A percentile compares a stretch with the other conserved stretches of the same genome.
Evolutionary conservation across 2,329 filamentous ascomycete genomes (phyloP).

Genomic region (Penicillium sp.): DNA sequence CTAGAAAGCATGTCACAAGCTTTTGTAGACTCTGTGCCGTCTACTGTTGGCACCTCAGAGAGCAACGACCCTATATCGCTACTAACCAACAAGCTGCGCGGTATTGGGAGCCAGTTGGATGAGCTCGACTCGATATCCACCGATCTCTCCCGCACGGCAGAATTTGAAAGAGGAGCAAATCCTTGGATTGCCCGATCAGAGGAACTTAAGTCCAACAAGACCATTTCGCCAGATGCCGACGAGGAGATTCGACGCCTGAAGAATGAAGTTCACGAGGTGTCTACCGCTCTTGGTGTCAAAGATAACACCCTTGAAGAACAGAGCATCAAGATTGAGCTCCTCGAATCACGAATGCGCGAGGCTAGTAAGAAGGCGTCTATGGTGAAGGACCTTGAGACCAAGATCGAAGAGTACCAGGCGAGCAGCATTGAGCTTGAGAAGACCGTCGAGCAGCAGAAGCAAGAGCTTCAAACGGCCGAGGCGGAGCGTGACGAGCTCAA

Average conservation of each 20-base stretch:
- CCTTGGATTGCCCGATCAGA: conserved; percentile 83
- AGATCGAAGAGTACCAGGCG: conserved; percentile 40
- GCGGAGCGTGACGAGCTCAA: conserved; percentile 43
- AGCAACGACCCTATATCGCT: conserved; percentile 63
- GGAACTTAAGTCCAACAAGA: conserved; percentile 79
- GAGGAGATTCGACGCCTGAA: conserved; percentile 78
- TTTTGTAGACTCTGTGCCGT: conserved; percentile 23
- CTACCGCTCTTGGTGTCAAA: conserved; percentile 66
- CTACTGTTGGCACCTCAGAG: conserved; percentile 27
- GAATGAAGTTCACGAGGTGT: conserved; percentile 75
- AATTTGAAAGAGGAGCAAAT: conserved; percentile 71
- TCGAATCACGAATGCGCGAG: conserved; percentile 83
- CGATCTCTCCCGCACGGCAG: conserved; percentile 69
- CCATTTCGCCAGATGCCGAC: conserved; percentile 75
- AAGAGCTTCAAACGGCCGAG: conserved; percentile 38
- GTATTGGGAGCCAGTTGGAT: conserved; percentile 61
- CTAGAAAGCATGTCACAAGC: conserved; percentile 55
- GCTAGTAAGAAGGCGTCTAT: conserved; percentile 69
- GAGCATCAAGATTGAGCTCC: conserved; percentile 87
- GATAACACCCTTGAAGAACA: conserved; percentile 83
- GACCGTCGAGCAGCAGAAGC: conserved; percentile 36
- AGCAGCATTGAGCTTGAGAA: conserved; percentile 34
- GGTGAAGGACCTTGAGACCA: conserved; percentile 44
- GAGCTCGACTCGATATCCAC: conserved; percentile 69
- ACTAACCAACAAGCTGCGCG: conserved; percentile 65